Base-by-base conservation (phyloP, 164 flowering plant genomes). In the Brasenia schreberi region DNA sequence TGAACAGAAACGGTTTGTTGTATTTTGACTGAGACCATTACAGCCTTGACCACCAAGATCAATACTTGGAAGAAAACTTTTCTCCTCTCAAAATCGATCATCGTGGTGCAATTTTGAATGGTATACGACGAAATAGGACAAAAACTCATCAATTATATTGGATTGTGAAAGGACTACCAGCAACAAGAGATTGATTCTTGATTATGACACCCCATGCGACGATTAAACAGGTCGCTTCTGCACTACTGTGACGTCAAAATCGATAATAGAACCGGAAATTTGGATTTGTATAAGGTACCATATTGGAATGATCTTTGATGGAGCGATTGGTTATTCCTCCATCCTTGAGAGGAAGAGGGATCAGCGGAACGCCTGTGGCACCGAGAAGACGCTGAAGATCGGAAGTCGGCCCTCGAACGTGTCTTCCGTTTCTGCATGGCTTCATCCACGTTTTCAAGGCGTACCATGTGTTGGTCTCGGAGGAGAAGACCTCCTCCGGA, bases 381-480 rank as follows among this genome's bases (percentile, higher is more conserved):
- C 90, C 87, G 7, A 93, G 85, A 53, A 93, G 61, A 67, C 88
- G 84, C 76, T 90, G 97, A 58, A 93, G 79, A 75, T 90, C 96
- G 0, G 87, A 43, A 75, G 64, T 80, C 79, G 72, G 18, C 80
- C 80, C 0, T 87, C 85, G 44, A 81, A 73, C 5, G 69, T 66
- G 16, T 74, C 85, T 3, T 65, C 27, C 56, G 2, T 14, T 9
- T 9, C 56, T 9, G 53, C 66, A 69, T 0, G 87, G 60, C 66
- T 73, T 79, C 76, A 86, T 78, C 97, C 97, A 92, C 0, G 88
- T 72, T 65, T 82, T 89, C 90, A 89, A 74, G 68, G 66, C 78
- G 5, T 77, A 83, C 97, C 97, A 83, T 39, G 87, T 73, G 59
- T 67, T 79, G 65, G 45, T 66, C 18, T 65, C 11, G 6, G 83